A percentile compares a stretch with the other conserved stretches of the same genome.
Conservation (phyloP, 495 filamentous ascomycete genomes). For the Podospora comata region DNA sequence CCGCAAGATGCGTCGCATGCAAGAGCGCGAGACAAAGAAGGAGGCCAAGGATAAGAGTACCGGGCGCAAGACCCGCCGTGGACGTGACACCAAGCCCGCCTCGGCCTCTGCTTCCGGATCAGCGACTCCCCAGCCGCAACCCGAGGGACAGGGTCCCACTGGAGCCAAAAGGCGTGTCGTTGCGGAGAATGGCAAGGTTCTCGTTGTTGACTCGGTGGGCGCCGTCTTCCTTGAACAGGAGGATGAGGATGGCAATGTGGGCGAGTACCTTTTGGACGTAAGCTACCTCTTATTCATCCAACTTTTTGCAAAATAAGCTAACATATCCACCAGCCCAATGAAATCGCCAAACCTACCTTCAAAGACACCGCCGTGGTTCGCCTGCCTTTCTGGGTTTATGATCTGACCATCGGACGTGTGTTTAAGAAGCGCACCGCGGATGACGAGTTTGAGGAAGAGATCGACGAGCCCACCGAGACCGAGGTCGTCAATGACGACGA, state of each 20-base stretch:
- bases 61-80: conserved; percentile 29
- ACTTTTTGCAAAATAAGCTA: not conserved
- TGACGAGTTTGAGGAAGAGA: conserved; percentile 35
- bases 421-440: conserved; percentile 37
- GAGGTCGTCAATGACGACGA: conserved; percentile 35
- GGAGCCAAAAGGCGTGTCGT: conserved; percentile 79
- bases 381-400: conserved; percentile 64
- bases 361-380: conserved; percentile 67
- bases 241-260: conserved; percentile 75
- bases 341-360: conserved; percentile 62
- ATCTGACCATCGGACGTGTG: conserved; percentile 54
- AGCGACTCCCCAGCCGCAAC: conserved; percentile 31
- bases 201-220: conserved; percentile 87
- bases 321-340: conserved; percentile 48
- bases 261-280: conserved; percentile 82
- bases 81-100: conserved; percentile 18
- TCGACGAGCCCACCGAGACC: not conserved
- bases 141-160: conserved; percentile 45
- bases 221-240: conserved; percentile 91
- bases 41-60: conserved; percentile 46
- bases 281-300: conserved; percentile 29
- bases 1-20: conserved; percentile 79
- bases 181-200: conserved; percentile 89
- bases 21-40: conserved; percentile 76
- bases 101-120: conserved; percentile 29